Evolutionary conservation across 805 yeast species (phyloP).

Genomic region (Candida alai): DNA sequence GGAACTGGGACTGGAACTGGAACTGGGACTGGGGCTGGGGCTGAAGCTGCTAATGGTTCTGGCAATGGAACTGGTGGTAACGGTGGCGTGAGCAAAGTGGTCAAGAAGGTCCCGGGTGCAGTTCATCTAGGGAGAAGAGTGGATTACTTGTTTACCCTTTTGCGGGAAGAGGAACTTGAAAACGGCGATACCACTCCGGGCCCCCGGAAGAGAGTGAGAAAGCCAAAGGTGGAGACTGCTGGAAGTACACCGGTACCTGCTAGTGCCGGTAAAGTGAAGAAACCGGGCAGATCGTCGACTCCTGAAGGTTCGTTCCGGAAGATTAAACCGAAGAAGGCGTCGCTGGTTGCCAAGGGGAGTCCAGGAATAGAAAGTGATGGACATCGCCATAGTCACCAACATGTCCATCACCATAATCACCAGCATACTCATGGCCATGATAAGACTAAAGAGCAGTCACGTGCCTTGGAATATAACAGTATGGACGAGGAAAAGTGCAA

Average conservation of each 20-base stretch:
- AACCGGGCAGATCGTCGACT: constrained; percentile 6
- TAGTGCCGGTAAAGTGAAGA: constrained; percentile 2
- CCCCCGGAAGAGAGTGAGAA: constrained; percentile 15
- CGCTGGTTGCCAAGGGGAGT: background rate
- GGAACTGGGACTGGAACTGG: constrained; percentile 6
- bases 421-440: constrained; percentile 4
- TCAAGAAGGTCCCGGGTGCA: constrained; percentile 81
- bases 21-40: constrained; percentile 14
- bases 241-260: constrained; percentile 8
- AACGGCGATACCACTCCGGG: constrained; percentile 12
- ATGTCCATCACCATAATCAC: constrained; percentile 3
- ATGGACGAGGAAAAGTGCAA: constrained; percentile 76
- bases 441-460: constrained; percentile 5
- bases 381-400: constrained; percentile 2
- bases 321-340: constrained; percentile 7
- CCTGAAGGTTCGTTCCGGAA: constrained; percentile 7
- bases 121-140: constrained; percentile 90
- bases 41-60: constrained; percentile 8
- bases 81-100: constrained; percentile 14
- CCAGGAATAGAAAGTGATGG: background rate
- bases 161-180: constrained; percentile 56
- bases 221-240: constrained; percentile 12
- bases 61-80: constrained; percentile 10
- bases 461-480: constrained; percentile 60
- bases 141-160: constrained; percentile 73